Evolutionary conservation across 1,139 yeast species (phyloP), one percentile per base, ranked within the genome.

Genomic region (Diutina pseudorugosa): DNA sequence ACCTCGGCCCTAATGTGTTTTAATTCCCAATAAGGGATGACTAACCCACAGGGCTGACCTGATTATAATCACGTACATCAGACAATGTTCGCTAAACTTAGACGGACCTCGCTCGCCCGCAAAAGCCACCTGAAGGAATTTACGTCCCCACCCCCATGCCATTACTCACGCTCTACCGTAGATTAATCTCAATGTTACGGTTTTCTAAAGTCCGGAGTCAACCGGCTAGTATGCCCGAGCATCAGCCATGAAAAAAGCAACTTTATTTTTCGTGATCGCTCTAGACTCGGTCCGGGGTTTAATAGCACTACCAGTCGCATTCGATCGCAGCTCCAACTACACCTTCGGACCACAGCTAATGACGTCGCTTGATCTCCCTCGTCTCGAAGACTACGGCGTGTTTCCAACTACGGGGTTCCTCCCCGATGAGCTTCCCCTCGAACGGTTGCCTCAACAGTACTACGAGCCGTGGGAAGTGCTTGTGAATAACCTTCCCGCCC

Each of bases 401-500:
- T 43, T 43, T 16, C 30, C 47, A 12, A 21, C 23, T 41, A 76
- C 87, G 0, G 97, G 97, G 47, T 91, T 91, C 62, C 73, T 91
- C 50, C 96, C 97, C 1, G 75, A 75, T 12, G 71, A 73, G 52
- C 68, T 77, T 33, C 97, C 97, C 0, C 69, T 85, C 20, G 72
- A 68, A 43, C 65, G 71, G 42, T 73, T 91, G 45, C 82, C 90
- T 0, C 77, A 79, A 53, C 67, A 65, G 4, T 87, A 85, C 62
- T 88, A 79, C 61, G 69, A 71, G 51, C 85, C 88, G 2, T 91
- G 98, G 98, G 97, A 91, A 63, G 61, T 63, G 18, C 62, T 88
- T 27, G 90, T 76, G 8, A 69, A 68, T 27, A 80, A 80, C 54
- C 72, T 91, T 50, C 95, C 96, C 3, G 79, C 91, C 1, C 70